Evolutionary conservation across 176 grass and related monocot genomes (phyloP), one percentile per base, ranked within the genome.

Genomic region (Alopecurus myosuroides): DNA sequence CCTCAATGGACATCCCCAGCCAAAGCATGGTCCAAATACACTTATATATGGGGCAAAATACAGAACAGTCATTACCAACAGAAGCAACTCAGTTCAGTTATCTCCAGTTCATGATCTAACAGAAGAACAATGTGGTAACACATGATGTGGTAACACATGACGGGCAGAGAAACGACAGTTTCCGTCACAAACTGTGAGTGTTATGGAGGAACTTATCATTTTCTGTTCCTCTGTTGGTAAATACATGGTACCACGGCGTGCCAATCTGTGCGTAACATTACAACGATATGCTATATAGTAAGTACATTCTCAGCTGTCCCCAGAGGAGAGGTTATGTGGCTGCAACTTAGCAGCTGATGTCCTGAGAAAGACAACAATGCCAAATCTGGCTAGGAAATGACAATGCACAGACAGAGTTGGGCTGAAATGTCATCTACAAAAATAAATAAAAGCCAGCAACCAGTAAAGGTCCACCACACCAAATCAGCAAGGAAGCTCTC

Each of bases 301-400:
- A 37, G 44, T 82, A 37, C 26, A 78, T 72, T 74, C 17, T 20
- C 53, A 74, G 31, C 40, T 66, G 28, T 29, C 20, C 15, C 65
- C 15, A 71, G 36, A 4, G 8, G 25, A 63, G 36, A 44, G 60
- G 34, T 39, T 5, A 50, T 34, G 20, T 77, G 25, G 33, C 72
- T 39, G 20, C 88, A 78, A 17, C 64, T 71, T 66, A 36, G 55
- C 66, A 83, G 34, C 55, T 84, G 34, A 61, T 51, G 67, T 73
- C 67, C 57, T 7, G 35, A 67, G 56, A 63, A 28, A 65, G 53
- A 61, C 23, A 62, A 31, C 18, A 11, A 40, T 37, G 79, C 65
- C 42, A 78, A 11, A 78, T 56, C 84, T 73, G 44, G 15, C 44
- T 30, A 56, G 4, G 56, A 86, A 86, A 78, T 51, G 33, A 61